Evolutionary conservation across 768 basidiomycete species (phyloP).

Genomic region (Cystobasidium ongulense): DNA sequence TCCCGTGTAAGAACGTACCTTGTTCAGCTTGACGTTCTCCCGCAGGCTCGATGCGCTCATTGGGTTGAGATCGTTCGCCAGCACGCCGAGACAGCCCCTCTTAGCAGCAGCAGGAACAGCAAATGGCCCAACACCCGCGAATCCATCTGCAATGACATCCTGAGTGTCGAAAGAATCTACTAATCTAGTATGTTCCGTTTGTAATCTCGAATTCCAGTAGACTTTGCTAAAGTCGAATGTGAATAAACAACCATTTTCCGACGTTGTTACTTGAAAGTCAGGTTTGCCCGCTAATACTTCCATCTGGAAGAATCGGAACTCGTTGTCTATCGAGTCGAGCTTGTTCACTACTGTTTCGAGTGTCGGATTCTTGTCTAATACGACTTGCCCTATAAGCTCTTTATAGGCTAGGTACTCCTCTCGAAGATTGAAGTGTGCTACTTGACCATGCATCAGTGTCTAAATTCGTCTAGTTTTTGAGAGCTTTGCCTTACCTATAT

Average conservation of each 20-base stretch:
- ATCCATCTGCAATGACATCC: conserved; percentile 82
- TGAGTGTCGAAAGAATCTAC: conserved; percentile 61
- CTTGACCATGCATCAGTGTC: background rate
- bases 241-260: conserved; percentile 76
- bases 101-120: conserved; percentile 76
- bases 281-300: conserved; percentile 87
- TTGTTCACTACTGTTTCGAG: conserved; percentile 92
- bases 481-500: conserved; percentile 60
- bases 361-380: conserved; percentile 85
- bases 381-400: conserved; percentile 77
- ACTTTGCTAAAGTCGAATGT: conserved; percentile 89
- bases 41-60: conserved; percentile 67
- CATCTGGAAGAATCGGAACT: conserved; percentile 93
- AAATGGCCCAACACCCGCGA: conserved; percentile 96
- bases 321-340: conserved; percentile 68
- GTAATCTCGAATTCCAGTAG: conserved; percentile 96
- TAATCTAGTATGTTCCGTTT: conserved; percentile 80
- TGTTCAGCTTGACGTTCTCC: conserved; percentile 66
- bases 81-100: conserved; percentile 62
- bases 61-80: conserved; percentile 93
- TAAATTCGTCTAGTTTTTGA: background rate
- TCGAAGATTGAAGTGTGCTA: conserved; percentile 85
- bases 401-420: conserved; percentile 87
- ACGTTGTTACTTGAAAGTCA: conserved; percentile 75
- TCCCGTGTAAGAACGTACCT: no score